Conservation (phyloP, 768 basidiomycete genomes). For the Boletellus ananas region DNA sequence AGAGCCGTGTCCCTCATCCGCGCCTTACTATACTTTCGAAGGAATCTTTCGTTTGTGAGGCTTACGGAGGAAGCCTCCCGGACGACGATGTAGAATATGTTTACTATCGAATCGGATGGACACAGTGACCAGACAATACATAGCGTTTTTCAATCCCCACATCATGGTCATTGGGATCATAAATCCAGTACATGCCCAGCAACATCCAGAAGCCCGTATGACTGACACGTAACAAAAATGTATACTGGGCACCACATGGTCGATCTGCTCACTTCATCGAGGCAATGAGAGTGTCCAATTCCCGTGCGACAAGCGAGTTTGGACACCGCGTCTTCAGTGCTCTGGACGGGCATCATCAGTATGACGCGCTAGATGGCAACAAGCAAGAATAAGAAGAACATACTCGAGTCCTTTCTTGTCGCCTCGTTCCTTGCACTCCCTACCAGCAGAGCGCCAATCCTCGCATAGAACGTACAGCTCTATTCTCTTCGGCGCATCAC, state of each 20-base stretch:
- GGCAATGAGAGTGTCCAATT: constrained; percentile 61
- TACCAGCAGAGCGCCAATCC: constrained; percentile 86
- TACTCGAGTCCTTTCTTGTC: constrained; percentile 85
- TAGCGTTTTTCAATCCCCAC: background rate
- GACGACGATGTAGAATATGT: constrained; percentile 62
- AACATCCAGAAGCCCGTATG: background rate
- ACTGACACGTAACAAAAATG: too few species aligned
- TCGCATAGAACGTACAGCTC: constrained; percentile 89
- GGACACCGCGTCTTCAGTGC: constrained; percentile 71
- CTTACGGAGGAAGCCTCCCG: constrained; percentile 28
- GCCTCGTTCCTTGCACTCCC: constrained; percentile 84
- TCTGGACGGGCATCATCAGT: constrained; percentile 37
- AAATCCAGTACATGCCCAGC: background rate
- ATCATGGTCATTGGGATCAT: background rate
- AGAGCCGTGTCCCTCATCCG: background rate
- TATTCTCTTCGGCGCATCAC: constrained; percentile 76
- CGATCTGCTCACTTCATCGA: constrained; percentile 57
- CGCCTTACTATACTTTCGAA: constrained; percentile 50
- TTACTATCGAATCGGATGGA: constrained; percentile 74
- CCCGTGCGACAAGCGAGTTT: constrained; percentile 75
- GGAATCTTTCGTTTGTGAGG: constrained; percentile 55
- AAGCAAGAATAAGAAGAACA: constrained; percentile 30
- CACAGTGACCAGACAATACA: background rate
- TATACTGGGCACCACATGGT: background rate
- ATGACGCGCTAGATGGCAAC: background rate